Conservation (phyloP, 1,284 basidiomycete genomes). For the Xerocomus cyaneibrunnescens region DNA sequence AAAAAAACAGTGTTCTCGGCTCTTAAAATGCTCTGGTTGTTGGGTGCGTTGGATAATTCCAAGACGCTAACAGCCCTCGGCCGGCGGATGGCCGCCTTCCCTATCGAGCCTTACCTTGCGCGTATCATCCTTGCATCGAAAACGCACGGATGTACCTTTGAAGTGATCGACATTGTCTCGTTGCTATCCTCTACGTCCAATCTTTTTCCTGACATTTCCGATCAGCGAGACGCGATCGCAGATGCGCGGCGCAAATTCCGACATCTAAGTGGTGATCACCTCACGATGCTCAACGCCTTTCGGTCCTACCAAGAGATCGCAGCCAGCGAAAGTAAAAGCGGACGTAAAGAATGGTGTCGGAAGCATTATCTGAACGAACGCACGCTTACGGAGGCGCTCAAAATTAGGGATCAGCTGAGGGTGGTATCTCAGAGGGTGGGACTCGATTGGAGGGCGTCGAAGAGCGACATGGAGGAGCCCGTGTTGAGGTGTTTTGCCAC, state of each 20-base stretch:
- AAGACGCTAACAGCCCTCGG: constrained; percentile 70
- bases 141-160: constrained; percentile 65
- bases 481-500: constrained; percentile 68
- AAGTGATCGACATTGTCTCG: constrained; percentile 79
- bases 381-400: constrained; percentile 79
- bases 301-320: constrained; percentile 73
- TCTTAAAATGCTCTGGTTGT: constrained; percentile 70
- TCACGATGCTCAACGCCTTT: constrained; percentile 84
- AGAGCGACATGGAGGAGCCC: constrained; percentile 54
- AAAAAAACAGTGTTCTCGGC: constrained; percentile 58
- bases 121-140: constrained; percentile 76
- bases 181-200: constrained; percentile 75
- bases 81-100: constrained; percentile 78
- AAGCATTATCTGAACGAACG: constrained; percentile 85
- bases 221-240: constrained; percentile 68
- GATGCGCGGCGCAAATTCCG: constrained; percentile 77
- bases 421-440: constrained; percentile 61
- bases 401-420: constrained; percentile 81
- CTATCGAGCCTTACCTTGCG: constrained; percentile 81
- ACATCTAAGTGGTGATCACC: constrained; percentile 85
- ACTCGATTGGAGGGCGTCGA: constrained; percentile 62
- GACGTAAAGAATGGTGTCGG: constrained; percentile 75
- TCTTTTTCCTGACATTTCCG: constrained; percentile 70
- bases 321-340: constrained; percentile 44
- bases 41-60: constrained; percentile 70